Base-by-base conservation (phyloP, 1,139 yeast genomes). In the Yamadazyma mexicana region DNA sequence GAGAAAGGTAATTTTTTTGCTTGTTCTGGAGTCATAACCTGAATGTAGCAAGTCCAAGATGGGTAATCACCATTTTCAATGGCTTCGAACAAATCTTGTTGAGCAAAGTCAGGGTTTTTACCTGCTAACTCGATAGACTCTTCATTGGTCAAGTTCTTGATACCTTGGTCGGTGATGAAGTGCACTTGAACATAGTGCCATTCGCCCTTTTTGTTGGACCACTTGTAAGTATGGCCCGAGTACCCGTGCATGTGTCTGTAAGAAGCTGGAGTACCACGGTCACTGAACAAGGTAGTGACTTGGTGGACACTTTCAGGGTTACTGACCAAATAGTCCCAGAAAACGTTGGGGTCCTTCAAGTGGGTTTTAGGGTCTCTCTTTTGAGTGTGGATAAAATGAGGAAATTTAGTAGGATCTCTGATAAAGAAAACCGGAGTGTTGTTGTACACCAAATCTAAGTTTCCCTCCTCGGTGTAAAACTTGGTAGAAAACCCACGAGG, bases 361-460 rank as follows among this genome's bases (percentile, higher is more conserved):
- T 83, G 82, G 31, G 89, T 84, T 62, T 82, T 75, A 25, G 91
- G 91, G 64, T 82, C 75, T 56, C 83, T 61, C 72, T 79, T 79
- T 56, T 79, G 84, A 18, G 94, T 82, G 71, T 86, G 94, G 58
- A 86, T 84, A 59, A 85, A 85, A 61, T 80, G 79, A 35, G 92
- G 91, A 71, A 85, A 85, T 70, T 86, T 83, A 46, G 82, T 69
- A 40, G 91, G 91, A 62, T 86, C 88, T 58, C 92, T 75, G 48
- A 85, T 73, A 69, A 85, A 85, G 63, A 85, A 85, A 37, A 85
- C 78, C 12, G 94, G 94, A 30, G 92, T 85, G 70, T 85, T 85
- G 73, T 84, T 85, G 71, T 80, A 83, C 17, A 85, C 94, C 74
- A 83, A 81, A 69, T 85, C 94, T 61, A 81, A 69, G 66, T 80